phyloP scores from a whole-genome alignment of 768 basidiomycete species.

The Tremella mesenterica region DNA sequence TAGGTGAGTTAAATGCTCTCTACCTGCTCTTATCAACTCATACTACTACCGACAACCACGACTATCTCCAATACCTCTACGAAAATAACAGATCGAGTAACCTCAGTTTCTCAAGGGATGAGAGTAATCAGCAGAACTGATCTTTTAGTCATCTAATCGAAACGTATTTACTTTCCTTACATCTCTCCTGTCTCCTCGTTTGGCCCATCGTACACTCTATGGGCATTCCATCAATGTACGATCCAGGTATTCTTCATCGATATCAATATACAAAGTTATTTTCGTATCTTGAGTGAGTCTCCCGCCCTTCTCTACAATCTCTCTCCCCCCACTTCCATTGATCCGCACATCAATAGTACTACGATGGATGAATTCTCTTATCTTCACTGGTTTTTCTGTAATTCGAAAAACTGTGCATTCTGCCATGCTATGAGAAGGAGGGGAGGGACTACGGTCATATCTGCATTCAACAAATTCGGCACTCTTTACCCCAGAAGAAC shows the following conservation, averaged over 20 bases:
- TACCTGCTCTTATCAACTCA: no score
- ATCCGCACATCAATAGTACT: no score
- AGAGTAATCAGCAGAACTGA: not conserved
- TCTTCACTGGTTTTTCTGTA: no score
- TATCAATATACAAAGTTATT: constrained; percentile 72
- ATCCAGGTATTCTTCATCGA: constrained; percentile 51
- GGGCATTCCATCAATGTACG: constrained; percentile 53
- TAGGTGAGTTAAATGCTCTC: constrained; percentile 48
- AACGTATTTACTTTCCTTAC: constrained; percentile 61
- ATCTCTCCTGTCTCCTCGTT: constrained; percentile 58
- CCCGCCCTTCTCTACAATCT: constrained; percentile 4
- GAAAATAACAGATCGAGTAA: no score
- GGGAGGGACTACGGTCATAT: no score
- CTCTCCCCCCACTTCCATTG: not conserved
- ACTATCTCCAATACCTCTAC: no score
- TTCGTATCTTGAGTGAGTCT: constrained; percentile 67
- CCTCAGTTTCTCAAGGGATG: no score
- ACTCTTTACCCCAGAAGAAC: not conserved
- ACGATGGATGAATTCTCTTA: no score
- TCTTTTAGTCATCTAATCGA: constrained; percentile 50
- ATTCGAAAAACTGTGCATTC: no score
- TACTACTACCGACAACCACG: no score
- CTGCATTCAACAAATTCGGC: no score
- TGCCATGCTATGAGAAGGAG: no score
- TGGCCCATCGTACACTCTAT: constrained; percentile 64